Conservation (phyloP, 176 grass and related monocot species). For the Cocos nucifera region DNA sequence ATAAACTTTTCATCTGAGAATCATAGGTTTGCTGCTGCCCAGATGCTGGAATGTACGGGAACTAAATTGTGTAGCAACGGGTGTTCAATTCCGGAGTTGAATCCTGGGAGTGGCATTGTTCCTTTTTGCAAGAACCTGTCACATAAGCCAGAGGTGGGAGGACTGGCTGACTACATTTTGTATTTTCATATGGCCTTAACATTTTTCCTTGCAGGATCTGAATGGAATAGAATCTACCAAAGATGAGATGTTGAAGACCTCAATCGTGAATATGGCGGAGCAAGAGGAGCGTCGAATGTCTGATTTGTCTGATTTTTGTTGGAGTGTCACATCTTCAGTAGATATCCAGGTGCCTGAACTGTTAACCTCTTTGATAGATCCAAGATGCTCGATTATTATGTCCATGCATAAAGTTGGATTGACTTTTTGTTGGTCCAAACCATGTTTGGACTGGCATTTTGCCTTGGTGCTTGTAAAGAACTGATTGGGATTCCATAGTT, state of each 20-base stretch:
- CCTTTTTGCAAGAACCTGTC: constrained; percentile 20
- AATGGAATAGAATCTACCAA: constrained; percentile 20
- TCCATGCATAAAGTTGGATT: no score
- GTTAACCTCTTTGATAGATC: neutral
- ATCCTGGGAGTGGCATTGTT: constrained; percentile 16
- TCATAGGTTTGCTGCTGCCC: constrained; percentile 4
- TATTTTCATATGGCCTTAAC: neutral
- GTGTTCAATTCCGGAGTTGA: neutral
- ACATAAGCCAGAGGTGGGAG: constrained; percentile 15
- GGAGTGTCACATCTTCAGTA: constrained; percentile 74
- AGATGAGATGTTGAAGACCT: constrained; percentile 19
- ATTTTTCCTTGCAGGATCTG: constrained; percentile 24
- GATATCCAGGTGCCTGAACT: constrained; percentile 44
- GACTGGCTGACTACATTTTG: neutral
- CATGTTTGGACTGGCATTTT: no score
- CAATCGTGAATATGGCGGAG: constrained; percentile 31
- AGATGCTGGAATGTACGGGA: constrained; percentile 20
- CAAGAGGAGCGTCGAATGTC: constrained; percentile 83
- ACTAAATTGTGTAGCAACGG: neutral
- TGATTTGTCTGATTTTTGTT: constrained; percentile 84
- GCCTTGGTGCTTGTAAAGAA: no score
- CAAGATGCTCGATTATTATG: neutral
- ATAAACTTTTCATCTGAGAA: constrained; percentile 19
- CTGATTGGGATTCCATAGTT: no score
- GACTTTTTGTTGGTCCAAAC: no score